Conservation (phyloP, 352 stramenopile genomes). For the Pythium folliculosum region DNA sequence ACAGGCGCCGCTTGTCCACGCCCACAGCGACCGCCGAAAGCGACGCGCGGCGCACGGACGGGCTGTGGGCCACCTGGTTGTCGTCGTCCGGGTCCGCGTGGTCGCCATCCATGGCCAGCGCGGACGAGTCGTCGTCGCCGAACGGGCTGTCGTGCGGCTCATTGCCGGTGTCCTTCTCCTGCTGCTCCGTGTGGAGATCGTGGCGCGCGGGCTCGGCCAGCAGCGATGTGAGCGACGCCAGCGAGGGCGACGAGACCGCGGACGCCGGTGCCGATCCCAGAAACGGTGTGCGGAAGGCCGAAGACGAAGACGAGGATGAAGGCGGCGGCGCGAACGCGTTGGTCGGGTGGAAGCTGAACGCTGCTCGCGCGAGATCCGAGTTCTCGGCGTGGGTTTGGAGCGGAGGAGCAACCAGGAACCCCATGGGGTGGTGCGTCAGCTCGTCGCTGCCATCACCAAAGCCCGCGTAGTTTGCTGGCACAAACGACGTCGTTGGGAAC, state of each 20-base stretch:
- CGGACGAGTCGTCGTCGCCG: neutral
- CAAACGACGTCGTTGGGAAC: neutral
- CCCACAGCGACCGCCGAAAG: neutral
- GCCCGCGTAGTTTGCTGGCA: neutral
- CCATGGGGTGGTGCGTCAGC: neutral
- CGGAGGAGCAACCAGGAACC: too few species aligned
- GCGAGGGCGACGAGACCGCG: slow-evolving; percentile 2
- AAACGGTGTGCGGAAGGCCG: slow-evolving; percentile 18
- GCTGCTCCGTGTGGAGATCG: neutral
- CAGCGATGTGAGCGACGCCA: slow-evolving; percentile 14
- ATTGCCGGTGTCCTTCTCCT: neutral
- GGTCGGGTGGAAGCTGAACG: slow-evolving; percentile 18
- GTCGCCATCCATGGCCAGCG: neutral
- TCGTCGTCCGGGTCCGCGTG: neutral
- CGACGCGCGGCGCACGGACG: neutral
- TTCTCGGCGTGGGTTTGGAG: neutral
- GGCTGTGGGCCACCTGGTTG: slow-evolving; percentile 15
- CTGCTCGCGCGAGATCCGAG: neutral
- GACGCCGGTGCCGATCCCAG: neutral
- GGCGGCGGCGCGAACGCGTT: slow-evolving; percentile 9
- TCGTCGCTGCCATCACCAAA: neutral
- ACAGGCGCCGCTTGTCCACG: slow-evolving; percentile 10
- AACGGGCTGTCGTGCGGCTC: neutral
- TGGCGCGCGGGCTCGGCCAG: slow-evolving; percentile 3
- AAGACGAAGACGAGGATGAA: neutral